Base-by-base conservation (phyloP, 2,329 filamentous ascomycete species). In the Scedosporium aurantiacum region DNA sequence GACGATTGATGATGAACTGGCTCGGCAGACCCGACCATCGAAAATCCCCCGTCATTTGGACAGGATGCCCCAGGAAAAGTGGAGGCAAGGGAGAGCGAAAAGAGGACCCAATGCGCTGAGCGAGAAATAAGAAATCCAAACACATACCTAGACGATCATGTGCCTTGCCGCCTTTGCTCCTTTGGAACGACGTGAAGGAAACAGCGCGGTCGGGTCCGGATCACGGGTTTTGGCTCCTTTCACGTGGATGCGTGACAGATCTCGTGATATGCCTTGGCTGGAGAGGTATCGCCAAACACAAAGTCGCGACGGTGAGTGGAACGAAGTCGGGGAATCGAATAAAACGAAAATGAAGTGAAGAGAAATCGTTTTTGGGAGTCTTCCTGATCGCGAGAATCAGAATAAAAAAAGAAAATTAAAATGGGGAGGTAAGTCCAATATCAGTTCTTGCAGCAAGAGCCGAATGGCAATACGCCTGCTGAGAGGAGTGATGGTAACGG, bases 211-310 rank as follows among this genome's bases (percentile, higher is more conserved):
- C 47, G 43, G 64, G 64, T 67, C 70, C 74, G 32, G 72, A 77
- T 77, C 75, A 77, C 75, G 75, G 75, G 74, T 74, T 74, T 71
- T 65, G 65, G 63, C 64, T 66, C 66, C 66, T 68, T 73, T 76
- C 75, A 76, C 74, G 75, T 77, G 74, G 74, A 71, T 72, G 71
- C 70, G 73, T 73, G 73, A 73, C 72, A 70, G 72, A 77, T 74
- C 75, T 78, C 75, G 76, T 78, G 75, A 78, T 78, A 75, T 77
- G 52, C 47, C 60, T 57, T 63, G 52, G 61, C 37, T 55, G 28
- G 58, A 40, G 60, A 60, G 59, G 63, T 61, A 62, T 63, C 43
- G 40, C 40, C 54, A 43, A 43, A 55, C 57, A 40, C 14, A 8
- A 60, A 21, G 43, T 45, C 58, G 58, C 58, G 58, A 60, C 58